Conservation (phyloP, 352 stramenopile species). For the Phytopythium montanum region DNA sequence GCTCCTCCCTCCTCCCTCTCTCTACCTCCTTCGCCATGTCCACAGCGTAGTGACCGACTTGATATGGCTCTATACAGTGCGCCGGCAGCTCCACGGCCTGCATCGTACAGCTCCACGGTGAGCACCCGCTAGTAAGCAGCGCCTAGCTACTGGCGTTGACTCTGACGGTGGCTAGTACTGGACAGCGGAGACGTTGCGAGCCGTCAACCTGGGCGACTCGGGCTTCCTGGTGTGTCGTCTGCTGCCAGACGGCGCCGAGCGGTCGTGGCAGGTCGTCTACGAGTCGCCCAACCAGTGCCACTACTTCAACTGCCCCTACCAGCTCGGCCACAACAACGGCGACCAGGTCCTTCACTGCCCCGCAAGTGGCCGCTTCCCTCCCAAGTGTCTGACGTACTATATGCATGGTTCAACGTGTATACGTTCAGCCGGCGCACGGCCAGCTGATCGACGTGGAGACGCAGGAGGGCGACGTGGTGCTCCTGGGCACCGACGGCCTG, state of each 20-base stretch:
- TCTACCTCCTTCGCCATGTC: no score
- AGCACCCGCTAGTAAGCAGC: neutral
- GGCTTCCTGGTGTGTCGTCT: constrained; percentile 90
- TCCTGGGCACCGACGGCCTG: constrained; percentile 94
- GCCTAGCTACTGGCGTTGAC: neutral
- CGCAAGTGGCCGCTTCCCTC: no score
- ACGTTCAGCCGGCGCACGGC: constrained; percentile 84
- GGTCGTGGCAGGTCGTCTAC: constrained; percentile 80
- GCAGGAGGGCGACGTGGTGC: constrained; percentile 87
- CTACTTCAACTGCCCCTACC: constrained; percentile 97
- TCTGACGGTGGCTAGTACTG: neutral
- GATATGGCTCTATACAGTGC: constrained; percentile 33
- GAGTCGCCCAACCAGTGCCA: constrained; percentile 91
- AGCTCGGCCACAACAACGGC: constrained; percentile 86
- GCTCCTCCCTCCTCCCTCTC: neutral
- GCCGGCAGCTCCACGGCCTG: constrained; percentile 83
- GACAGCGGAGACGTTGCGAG: constrained; percentile 55
- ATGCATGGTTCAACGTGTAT: neutral
- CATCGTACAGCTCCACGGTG: constrained; percentile 77
- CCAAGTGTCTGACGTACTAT: no score
- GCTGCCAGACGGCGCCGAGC: constrained; percentile 14
- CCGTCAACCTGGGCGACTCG: constrained; percentile 94
- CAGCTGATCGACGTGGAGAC: constrained; percentile 84
- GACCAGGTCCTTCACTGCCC: no score
- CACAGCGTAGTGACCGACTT: neutral